Base-by-base conservation (phyloP, 176 grass and related monocot species). In the Ampelocalamus luodianensis region DNA sequence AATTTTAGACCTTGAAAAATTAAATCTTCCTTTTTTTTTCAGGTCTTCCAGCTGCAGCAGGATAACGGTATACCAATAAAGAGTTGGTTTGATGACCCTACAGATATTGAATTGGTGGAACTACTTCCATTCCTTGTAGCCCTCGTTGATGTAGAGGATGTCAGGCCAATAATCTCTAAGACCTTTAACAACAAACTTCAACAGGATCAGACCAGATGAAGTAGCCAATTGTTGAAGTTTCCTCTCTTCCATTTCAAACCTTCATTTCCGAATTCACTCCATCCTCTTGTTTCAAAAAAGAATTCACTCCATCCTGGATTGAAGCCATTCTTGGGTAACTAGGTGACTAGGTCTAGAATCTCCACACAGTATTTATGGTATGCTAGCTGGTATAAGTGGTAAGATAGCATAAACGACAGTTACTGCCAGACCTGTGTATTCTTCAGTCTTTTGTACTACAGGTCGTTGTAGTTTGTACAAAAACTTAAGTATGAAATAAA, bases 41-140 rank as follows among this genome's bases (percentile, higher is more conserved):
- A 92, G 90, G 90, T 86, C 51, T 92, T 86, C 74, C 80, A 70
- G 46, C 81, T 85, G 77, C 91, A 93, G 84, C 85, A 85, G 16
- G 66, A 93, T 88, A 93, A 93, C 29, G 91, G 91, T 17, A 93
- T 93, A 70, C 91, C 85, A 6, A 93, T 93, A 68, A 90, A 88
- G 81, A 93, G 91, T 46, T 93, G 91, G 91, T 93, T 82, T 78
- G 88, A 93, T 53, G 91, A 93, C 43, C 87, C 55, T 27, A 40
- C 88, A 39, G 91, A 93, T 51, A 49, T 73, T 82, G 91, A 81
- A 67, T 82, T 93, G 54, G 50, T 90, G 81, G 76, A 93, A 71
- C 79, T 93, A 36, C 80, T 93, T 61, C 85, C 81, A 11, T 93
- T 93, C 58, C 91, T 93, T 14, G 91, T 84, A 63, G 85, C 77